phyloP scores from a whole-genome alignment of 768 basidiomycete species.

The Russula emetica region DNA sequence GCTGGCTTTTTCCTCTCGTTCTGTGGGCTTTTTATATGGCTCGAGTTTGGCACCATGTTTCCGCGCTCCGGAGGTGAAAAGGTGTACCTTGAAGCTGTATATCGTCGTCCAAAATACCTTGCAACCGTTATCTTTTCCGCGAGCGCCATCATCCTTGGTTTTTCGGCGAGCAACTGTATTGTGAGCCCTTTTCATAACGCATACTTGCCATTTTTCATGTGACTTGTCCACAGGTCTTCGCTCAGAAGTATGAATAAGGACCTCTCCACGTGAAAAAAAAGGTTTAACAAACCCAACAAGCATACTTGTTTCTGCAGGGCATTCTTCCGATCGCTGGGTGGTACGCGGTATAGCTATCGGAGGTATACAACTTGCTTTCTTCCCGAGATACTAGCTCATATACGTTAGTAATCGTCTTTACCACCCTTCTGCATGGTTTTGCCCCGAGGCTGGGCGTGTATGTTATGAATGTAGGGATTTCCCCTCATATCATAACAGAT shows the following conservation, averaged over 20 bases:
- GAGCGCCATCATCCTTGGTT: constrained; percentile 45
- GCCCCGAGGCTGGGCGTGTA: constrained; percentile 46
- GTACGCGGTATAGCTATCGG: constrained; percentile 57
- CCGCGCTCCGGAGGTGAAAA: constrained; percentile 61
- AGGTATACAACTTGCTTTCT: constrained; percentile 35
- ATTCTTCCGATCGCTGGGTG: constrained; percentile 42
- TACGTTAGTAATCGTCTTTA: constrained; percentile 45
- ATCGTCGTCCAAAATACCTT: constrained; percentile 44
- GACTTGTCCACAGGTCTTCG: constrained; percentile 32
- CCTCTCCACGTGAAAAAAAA: no score
- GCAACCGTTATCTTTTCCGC: constrained; percentile 47
- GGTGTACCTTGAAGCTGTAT: constrained; percentile 56
- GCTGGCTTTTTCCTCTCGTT: constrained; percentile 56
- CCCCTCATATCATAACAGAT: not conserved
- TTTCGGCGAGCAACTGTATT: constrained; percentile 46
- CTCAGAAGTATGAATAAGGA: constrained; percentile 28
- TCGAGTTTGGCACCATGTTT: constrained; percentile 61
- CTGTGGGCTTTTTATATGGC: constrained; percentile 59
- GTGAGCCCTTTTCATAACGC: constrained; percentile 34
- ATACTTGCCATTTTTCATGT: not conserved
- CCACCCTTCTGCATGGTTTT: constrained; percentile 50
- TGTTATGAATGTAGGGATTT: constrained; percentile 48
- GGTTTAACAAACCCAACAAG: constrained; percentile 31
- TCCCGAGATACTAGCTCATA: not conserved
- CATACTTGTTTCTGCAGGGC: constrained; percentile 46